Evolutionary conservation across 106 monocot species (phyloP), one percentile per base, ranked within the genome.

Genomic region (Allium sativum): DNA sequence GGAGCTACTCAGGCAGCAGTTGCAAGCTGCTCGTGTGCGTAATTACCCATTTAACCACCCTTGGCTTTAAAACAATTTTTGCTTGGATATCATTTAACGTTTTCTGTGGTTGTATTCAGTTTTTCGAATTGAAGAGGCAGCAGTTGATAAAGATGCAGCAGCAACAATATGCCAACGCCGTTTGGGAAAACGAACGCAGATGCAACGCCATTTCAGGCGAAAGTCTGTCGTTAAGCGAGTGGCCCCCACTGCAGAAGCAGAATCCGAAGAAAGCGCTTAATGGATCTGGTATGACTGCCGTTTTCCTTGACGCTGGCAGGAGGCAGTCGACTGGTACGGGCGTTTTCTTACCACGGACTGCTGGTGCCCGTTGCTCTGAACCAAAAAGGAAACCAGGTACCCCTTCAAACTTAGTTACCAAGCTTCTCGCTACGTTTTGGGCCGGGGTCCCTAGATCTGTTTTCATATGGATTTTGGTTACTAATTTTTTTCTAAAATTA

Each of bases 291-390:
- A 84, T 84, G 84, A 59, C 81, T 12, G 76, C 84, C 13, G 65
- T 89, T 9, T 81, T 89, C 55, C 76, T 89, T 46, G 64, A 65
- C 52, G 54, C 64, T 17, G 75, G 65, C 13, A 70, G 77, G 6
- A 41, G 71, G 40, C 76, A 77, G 68, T 79, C 82, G 1, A 69
- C 70, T 10, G 91, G 91, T n/a, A 90, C 89, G 21, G 89, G 89
- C 15, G 89, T 90, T 0, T 90, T 90, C 65, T 57, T 90, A 14
- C 89, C 89, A 1, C 79, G 85, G 44, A 56, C 67, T 11, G 65
- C 51, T 0, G 78, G 81, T 0, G 47, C 44, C 12, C 66, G 71
- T 1, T 31, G 31, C 31, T 19, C 56, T 45, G 84, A 89, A n/a
- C 61, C 70, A 0, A 48, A 67, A 6, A 90, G 75, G 45, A 85